These are phyloP conservation scores for Rhizopogon rudus DNA, from an alignment of 768 basidiomycete species.

Conservation along the genomic window DNA sequence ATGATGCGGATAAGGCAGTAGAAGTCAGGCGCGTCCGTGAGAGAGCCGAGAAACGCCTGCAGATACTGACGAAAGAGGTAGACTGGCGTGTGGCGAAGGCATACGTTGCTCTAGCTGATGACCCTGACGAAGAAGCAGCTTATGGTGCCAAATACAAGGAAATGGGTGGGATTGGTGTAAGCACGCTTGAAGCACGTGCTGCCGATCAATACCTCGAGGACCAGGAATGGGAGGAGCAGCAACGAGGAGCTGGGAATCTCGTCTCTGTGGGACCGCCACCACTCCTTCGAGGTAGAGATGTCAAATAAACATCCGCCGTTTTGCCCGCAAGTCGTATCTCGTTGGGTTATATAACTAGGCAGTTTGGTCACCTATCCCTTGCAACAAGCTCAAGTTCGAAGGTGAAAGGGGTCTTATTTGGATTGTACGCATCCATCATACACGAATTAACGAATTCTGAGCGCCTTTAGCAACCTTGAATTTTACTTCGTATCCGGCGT, in stretches of 20 bases:
- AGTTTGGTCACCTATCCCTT: too few relatives aligned
- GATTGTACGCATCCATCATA: too few relatives aligned
- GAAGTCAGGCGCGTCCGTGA: constrained; percentile 44
- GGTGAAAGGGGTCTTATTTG: too few relatives aligned
- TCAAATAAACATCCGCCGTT: neutral
- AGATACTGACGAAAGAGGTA: constrained; percentile 62
- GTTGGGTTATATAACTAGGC: too few relatives aligned
- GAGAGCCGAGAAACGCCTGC: constrained; percentile 55
- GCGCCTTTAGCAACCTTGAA: neutral
- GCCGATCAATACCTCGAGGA: constrained; percentile 62
- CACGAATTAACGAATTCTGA: neutral
- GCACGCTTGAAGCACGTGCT: constrained; percentile 43
- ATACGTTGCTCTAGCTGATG: constrained; percentile 64
- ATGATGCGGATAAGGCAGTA: constrained; percentile 31
- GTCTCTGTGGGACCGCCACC: neutral
- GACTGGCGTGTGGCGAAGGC: constrained; percentile 64
- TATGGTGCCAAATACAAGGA: constrained; percentile 21
- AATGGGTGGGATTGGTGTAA: constrained; percentile 8
- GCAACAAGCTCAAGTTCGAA: too few relatives aligned
- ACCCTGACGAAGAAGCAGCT: constrained; percentile 17
- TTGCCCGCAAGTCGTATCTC: too few relatives aligned
- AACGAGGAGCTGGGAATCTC: constrained; percentile 26
- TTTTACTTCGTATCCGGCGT: neutral
- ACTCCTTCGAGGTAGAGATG: neutral
- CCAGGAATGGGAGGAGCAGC: constrained; percentile 56